Evolutionary conservation across 108 stramenopile genomes (phyloP).

Genomic region (Seminavis robusta): DNA sequence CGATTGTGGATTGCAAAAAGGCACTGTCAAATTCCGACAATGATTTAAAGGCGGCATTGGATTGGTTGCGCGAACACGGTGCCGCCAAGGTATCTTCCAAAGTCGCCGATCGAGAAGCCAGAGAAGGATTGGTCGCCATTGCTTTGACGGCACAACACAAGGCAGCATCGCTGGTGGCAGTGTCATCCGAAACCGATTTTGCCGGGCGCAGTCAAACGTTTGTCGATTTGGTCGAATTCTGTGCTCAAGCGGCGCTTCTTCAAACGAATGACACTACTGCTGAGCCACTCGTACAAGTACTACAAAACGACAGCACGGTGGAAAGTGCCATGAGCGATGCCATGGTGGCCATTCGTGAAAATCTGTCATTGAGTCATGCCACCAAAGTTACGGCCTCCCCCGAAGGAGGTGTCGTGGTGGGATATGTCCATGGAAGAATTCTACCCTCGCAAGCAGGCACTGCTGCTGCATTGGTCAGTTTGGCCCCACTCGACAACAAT

Average conservation of each 20-base stretch:
- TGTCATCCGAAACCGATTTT: slow-evolving; percentile 82
- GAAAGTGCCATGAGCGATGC: too few species aligned
- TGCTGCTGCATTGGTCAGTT: slow-evolving; percentile 61
- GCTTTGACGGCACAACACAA: slow-evolving; percentile 38
- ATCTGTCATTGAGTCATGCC: slow-evolving; percentile 49
- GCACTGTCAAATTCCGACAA: slow-evolving; percentile 56
- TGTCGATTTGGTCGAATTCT: slow-evolving; percentile 53
- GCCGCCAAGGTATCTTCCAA: slow-evolving; percentile 71
- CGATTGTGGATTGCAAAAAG: slow-evolving; percentile 87
- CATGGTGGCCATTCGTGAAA: slow-evolving; percentile 78
- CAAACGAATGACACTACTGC: slow-evolving; percentile 20
- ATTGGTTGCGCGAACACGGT: slow-evolving; percentile 81
- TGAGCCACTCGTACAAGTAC: slow-evolving; percentile 30
- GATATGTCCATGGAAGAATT: slow-evolving; percentile 73
- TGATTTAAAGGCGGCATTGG: slow-evolving; percentile 47
- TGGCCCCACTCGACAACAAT: neutral
- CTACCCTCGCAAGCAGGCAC: slow-evolving; percentile 46
- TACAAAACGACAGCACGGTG: slow-evolving; percentile 63
- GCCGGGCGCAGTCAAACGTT: slow-evolving; percentile 56
- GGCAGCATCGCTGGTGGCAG: slow-evolving; percentile 60
- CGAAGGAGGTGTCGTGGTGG: slow-evolving; percentile 41
- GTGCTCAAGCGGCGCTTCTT: slow-evolving; percentile 55
- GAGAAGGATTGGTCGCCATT: slow-evolving; percentile 70
- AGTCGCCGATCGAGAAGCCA: slow-evolving; percentile 57
- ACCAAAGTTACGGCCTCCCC: slow-evolving; percentile 35